Conservation (phyloP, 1,284 basidiomycete genomes). For the Cerioporus squamosus region DNA sequence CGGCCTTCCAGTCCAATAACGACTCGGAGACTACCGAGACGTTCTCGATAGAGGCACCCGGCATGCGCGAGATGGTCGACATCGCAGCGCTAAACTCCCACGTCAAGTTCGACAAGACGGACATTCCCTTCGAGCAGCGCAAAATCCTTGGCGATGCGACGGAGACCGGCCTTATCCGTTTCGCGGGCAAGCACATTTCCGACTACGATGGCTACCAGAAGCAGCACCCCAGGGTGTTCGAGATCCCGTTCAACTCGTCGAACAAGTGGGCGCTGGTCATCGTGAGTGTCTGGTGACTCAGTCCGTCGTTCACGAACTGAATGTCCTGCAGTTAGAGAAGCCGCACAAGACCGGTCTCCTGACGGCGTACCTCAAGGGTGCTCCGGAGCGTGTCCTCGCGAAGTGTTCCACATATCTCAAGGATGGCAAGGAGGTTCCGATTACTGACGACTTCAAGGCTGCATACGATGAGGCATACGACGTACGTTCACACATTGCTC, state of each 20-base stretch:
- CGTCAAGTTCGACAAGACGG: conserved; percentile 68
- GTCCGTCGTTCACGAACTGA: not conserved
- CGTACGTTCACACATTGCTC: conserved; percentile 38
- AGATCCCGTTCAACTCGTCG: conserved; percentile 73
- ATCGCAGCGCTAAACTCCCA: conserved; percentile 68
- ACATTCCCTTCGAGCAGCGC: conserved; percentile 66
- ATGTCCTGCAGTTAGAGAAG: conserved; percentile 51
- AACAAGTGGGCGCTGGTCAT: conserved; percentile 76
- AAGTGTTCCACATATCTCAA: conserved; percentile 65
- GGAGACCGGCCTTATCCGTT: conserved; percentile 68
- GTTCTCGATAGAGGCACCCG: conserved; percentile 55
- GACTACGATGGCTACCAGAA: conserved; percentile 60
- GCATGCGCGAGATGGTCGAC: conserved; percentile 67
- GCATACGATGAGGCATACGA: conserved; percentile 65
- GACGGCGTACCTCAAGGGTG: conserved; percentile 66
- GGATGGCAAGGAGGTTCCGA: conserved; percentile 50
- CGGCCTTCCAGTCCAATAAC: conserved; percentile 74
- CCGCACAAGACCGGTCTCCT: conserved; percentile 50
- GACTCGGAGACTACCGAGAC: conserved; percentile 54
- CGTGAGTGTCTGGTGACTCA: conserved; percentile 43
- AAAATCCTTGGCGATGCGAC: conserved; percentile 71
- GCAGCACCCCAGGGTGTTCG: conserved; percentile 60
- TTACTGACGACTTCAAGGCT: conserved; percentile 58
- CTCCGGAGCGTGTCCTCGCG: conserved; percentile 67
- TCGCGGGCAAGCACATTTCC: conserved; percentile 57